phyloP scores from a whole-genome alignment of 2,329 filamentous ascomycete species.

The Lojkania enalia region DNA sequence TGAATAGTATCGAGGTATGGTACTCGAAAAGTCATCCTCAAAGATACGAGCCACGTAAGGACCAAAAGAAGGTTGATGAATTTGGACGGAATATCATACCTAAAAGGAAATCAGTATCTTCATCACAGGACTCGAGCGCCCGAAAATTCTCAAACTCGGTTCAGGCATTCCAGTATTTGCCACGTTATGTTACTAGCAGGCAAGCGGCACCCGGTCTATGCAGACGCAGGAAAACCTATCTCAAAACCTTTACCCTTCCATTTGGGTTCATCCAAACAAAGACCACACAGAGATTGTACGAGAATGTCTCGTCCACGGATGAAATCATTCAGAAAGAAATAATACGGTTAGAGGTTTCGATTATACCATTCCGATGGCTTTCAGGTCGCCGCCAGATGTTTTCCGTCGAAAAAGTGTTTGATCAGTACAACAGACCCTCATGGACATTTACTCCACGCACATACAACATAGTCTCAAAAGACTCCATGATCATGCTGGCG shows the following conservation, averaged over 20 bases:
- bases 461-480: constrained; percentile 6
- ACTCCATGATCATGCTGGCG: constrained; percentile 8
- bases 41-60: too few species aligned
- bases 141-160: too few species aligned
- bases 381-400: constrained; percentile 2
- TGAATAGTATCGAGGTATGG: not conserved
- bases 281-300: not conserved
- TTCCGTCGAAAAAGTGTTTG: constrained; percentile 2
- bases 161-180: too few species aligned
- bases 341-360: constrained; percentile 1
- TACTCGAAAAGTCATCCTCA: too few species aligned
- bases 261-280: constrained; percentile 11
- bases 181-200: not conserved
- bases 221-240: constrained; percentile 3
- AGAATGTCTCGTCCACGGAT: not conserved
- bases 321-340: not conserved
- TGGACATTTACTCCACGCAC: constrained; percentile 5
- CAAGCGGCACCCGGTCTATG: not conserved
- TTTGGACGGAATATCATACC: too few species aligned
- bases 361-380: constrained; percentile 11
- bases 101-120: too few species aligned
- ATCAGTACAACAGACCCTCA: constrained; percentile 3
- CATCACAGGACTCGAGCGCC: too few species aligned
- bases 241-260: constrained; percentile 3
- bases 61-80: too few species aligned